Base-by-base conservation (phyloP, 352 stramenopile species). In the Pythium phragmiticola region DNA sequence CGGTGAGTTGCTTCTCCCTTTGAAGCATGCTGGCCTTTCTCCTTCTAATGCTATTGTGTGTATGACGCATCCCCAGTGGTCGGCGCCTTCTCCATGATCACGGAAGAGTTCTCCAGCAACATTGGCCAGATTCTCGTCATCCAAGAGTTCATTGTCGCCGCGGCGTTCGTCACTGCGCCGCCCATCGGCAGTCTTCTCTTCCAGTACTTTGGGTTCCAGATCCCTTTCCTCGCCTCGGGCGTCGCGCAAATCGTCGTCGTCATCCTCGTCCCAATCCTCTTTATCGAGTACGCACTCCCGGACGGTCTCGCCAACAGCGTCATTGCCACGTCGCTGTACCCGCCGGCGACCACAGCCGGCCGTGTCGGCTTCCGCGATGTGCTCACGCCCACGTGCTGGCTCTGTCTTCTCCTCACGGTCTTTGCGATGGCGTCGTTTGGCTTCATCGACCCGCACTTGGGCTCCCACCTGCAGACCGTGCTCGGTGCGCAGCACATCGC, bases 201-300 rank as follows among this genome's bases (percentile, higher is more conserved):
- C 66, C 71, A 86, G 47, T 75, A 68, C 23, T 68, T 77, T 43
- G 82, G 82, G 19, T 82, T 80, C 41, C 63, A 78, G 49, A 70
- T 88, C 55, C 82, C 82, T 9, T 91, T 91, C 60, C 50, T 91
- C 5, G 66, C 61, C 7, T 85, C 78, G 11, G 82, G 82, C 4
- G 70, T 85, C 12, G 74, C 78, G 19, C 82, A 91, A 64, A 69
- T 91, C 26, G 46, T 78, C 30, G 68, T 82, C 11, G 76, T 91
- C 51, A 82, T 91, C 70, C 34, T 87, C 30, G 66, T 89, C 3
- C 82, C 82, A 9, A 84, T 87, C 51, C 58, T 89, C 48, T 91
- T 91, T 62, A 84, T 91, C 60, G 82, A 91, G 58, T 91, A 91
- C 64, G 76, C 75, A 41, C 76, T 91, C 3, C 73, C 79, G 4